Evolutionary conservation across 495 filamentous ascomycete genomes (phyloP).

Genomic region (Neurospora sp.): DNA sequence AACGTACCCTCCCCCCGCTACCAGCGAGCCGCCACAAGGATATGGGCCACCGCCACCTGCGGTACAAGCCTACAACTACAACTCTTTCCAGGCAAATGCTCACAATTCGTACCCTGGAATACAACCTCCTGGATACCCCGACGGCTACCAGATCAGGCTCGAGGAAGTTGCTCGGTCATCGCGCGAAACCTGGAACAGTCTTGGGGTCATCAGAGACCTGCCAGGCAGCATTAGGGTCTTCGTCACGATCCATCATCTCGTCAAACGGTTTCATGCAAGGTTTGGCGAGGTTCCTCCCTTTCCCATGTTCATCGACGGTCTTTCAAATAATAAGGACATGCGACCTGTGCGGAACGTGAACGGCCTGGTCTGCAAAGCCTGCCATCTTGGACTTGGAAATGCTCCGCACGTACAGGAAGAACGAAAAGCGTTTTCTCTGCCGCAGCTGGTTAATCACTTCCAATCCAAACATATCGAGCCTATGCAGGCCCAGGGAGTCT

Average conservation of each 20-base stretch:
- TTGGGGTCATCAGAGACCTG: conserved; percentile 51
- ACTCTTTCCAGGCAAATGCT: conserved; percentile 13
- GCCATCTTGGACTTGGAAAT: conserved; percentile 30
- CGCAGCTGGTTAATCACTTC: conserved; percentile 59
- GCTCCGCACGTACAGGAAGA: conserved; percentile 25
- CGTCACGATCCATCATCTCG: conserved; percentile 52
- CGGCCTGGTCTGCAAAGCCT: conserved; percentile 55
- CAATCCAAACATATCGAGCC: conserved; percentile 44
- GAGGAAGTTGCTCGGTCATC: conserved; percentile 48
- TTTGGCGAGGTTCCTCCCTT: conserved; percentile 49
- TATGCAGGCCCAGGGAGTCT: conserved; percentile 11
- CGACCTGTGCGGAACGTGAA: conserved; percentile 55
- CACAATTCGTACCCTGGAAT: conserved; percentile 5
- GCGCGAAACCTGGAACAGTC: conserved; percentile 51
- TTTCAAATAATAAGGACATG: conserved; percentile 56
- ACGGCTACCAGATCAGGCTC: conserved; percentile 42
- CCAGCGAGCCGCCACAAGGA: conserved; percentile 8
- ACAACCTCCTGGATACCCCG: conserved; percentile 13
- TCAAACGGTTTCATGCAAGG: conserved; percentile 40
- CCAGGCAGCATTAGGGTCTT: conserved; percentile 52
- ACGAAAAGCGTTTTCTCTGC: conserved; percentile 47
- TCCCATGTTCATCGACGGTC: conserved; percentile 54
- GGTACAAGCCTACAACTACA: conserved; percentile 20
- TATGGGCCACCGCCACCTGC: conserved; percentile 13
- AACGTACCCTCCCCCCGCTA: conserved; percentile 14